Evolutionary conservation across 495 filamentous ascomycete species (phyloP).

Genomic region (Xylaria castorea): DNA sequence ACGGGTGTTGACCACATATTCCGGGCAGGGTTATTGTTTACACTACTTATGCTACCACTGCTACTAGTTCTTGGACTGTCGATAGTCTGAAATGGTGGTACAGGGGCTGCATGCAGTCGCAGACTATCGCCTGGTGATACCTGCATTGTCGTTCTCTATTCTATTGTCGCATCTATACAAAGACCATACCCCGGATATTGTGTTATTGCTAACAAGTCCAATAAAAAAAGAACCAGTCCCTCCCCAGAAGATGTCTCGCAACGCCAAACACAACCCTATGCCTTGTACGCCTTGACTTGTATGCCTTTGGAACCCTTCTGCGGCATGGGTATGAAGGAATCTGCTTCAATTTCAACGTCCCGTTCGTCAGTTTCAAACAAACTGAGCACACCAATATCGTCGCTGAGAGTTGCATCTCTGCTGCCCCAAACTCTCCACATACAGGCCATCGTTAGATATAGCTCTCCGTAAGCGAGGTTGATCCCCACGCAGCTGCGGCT

Average conservation of each 20-base stretch:
- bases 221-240: neutral
- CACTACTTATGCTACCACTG: neutral
- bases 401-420: neutral
- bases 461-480: constrained; percentile 32
- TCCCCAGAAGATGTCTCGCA: neutral
- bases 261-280: neutral
- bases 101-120: neutral
- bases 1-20: neutral
- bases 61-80: neutral
- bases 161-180: neutral
- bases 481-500: constrained; percentile 41
- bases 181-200: neutral
- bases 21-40: neutral
- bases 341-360: constrained; percentile 20
- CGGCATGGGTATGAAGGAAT: constrained; percentile 16
- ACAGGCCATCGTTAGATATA: constrained; percentile 24
- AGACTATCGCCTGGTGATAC: neutral
- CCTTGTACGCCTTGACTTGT: constrained; percentile 12
- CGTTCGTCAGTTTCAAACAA: constrained; percentile 12
- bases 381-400: constrained; percentile 20
- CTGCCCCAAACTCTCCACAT: constrained; percentile 21
- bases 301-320: constrained; percentile 18
- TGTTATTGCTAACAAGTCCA: neutral
- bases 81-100: neutral
- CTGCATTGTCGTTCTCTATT: neutral